These are phyloP conservation scores for Beauveria sp. DNA, from an alignment of 2,329 filamentous ascomycete species.

Conservation along the genomic window DNA sequence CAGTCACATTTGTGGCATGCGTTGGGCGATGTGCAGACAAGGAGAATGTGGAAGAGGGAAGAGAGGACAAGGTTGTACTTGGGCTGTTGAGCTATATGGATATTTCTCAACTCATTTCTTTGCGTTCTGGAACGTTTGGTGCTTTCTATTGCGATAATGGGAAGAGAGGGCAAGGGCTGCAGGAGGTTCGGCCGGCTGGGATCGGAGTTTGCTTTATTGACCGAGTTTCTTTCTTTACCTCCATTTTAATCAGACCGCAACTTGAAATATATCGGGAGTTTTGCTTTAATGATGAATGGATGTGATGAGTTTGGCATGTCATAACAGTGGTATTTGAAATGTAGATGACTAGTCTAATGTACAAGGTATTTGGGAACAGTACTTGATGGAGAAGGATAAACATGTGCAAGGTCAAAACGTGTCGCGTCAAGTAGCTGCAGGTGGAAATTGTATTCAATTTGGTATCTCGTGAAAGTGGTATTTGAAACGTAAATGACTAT, in stretches of 20 bases:
- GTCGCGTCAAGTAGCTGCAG: constrained; percentile 57
- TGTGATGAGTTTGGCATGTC: no score
- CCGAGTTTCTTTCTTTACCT: background rate
- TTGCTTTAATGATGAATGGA: background rate
- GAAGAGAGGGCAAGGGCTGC: background rate
- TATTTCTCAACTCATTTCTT: constrained; percentile 7
- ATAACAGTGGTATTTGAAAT: background rate
- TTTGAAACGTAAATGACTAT: background rate
- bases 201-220: constrained; percentile 1
- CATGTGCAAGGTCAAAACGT: constrained; percentile 19
- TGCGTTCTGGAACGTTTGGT: background rate
- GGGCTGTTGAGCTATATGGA: background rate
- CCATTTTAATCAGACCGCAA: constrained; percentile 4
- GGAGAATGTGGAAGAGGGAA: background rate
- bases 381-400: background rate
- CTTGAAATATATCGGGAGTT: constrained; percentile 8
- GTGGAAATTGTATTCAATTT: constrained; percentile 38
- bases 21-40: background rate
- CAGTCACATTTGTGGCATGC: background rate
- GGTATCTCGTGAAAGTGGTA: background rate
- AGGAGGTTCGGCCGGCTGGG: background rate
- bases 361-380: background rate
- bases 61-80: background rate
- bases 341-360: background rate
- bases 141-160: background rate